Percentiles rank a stretch among this genome's conserved stretches.
These are phyloP conservation scores for Schoenoplectus triqueter DNA, from an alignment of 202 grass and related monocot species.

Conservation along the genomic window DNA sequence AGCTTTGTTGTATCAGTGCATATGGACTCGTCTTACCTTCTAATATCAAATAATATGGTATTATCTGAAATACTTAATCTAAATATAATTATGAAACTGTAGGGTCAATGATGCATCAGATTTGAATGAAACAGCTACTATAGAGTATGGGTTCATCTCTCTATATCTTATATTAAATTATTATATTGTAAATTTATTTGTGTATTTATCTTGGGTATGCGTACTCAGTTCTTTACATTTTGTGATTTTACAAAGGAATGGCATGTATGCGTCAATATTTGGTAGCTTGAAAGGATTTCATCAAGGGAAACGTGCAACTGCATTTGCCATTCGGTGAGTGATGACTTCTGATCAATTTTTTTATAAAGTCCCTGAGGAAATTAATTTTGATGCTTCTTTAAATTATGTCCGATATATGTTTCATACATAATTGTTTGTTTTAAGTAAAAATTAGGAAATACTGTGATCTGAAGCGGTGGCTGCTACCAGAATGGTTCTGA, in stretches of 20 bases:
- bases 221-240: not conserved
- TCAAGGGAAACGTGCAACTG: constrained; percentile 77
- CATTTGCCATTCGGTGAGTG: constrained; percentile 69
- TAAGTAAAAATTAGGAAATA: not conserved
- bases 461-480: not conserved
- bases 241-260: constrained; percentile 67
- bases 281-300: constrained; percentile 88
- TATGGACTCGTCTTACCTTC: not conserved
- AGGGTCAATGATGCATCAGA: constrained; percentile 92
- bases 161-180: constrained; percentile 12
- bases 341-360: not conserved
- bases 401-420: not conserved
- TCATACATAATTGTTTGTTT: not conserved
- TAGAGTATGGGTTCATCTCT: constrained; percentile 59
- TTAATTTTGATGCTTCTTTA: not conserved
- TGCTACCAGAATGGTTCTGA: too few species aligned
- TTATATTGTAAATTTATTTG: constrained; percentile 17
- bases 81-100: constrained; percentile 41
- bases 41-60: constrained; percentile 6
- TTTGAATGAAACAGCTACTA: constrained; percentile 69
- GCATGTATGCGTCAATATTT: constrained; percentile 73
- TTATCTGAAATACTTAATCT: not conserved
- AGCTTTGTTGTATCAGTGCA: not conserved
- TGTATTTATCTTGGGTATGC: not conserved
- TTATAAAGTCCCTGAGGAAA: not conserved